Conservation (phyloP, 179 eudicot species). For the Beta corolliflora region DNA sequence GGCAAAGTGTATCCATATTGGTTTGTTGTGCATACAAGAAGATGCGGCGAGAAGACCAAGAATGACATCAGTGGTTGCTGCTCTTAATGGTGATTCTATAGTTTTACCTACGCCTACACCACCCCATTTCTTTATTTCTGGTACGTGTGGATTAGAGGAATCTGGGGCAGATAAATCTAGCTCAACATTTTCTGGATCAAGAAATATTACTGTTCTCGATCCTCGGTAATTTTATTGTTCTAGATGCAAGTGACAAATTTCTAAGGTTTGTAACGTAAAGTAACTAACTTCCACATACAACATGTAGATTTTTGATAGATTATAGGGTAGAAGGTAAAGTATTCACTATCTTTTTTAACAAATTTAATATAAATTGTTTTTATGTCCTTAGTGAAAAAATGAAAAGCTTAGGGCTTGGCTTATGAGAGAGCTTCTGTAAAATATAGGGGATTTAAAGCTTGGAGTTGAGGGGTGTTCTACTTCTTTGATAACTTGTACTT, state of each 20-base stretch:
- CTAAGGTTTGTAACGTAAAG: background rate
- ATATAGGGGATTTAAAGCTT: too few species aligned
- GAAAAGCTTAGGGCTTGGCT: too few species aligned
- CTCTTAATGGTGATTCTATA: conserved; percentile 37
- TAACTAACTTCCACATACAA: background rate
- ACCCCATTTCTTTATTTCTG: conserved; percentile 31
- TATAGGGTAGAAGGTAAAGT: too few species aligned
- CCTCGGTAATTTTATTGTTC: conserved; percentile 5
- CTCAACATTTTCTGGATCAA: conserved; percentile 1
- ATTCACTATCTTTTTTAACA: too few species aligned
- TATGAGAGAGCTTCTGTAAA: too few species aligned
- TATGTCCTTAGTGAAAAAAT: too few species aligned
- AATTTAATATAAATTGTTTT: too few species aligned
- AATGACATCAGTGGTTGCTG: conserved; percentile 40
- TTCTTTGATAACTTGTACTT: too few species aligned
- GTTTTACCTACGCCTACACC: conserved; percentile 41
- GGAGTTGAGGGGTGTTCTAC: too few species aligned
- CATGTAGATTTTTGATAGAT: too few species aligned
- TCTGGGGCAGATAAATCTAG: conserved; percentile 6
- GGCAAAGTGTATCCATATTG: conserved; percentile 49
- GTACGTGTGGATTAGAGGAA: conserved; percentile 12
- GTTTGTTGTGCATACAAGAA: conserved; percentile 57
- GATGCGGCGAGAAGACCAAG: conserved; percentile 42
- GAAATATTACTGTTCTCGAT: conserved; percentile 12
- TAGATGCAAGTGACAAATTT: background rate